Evolutionary conservation across 139 green algal species (phyloP).

Genomic region (Closterium sp.): DNA sequence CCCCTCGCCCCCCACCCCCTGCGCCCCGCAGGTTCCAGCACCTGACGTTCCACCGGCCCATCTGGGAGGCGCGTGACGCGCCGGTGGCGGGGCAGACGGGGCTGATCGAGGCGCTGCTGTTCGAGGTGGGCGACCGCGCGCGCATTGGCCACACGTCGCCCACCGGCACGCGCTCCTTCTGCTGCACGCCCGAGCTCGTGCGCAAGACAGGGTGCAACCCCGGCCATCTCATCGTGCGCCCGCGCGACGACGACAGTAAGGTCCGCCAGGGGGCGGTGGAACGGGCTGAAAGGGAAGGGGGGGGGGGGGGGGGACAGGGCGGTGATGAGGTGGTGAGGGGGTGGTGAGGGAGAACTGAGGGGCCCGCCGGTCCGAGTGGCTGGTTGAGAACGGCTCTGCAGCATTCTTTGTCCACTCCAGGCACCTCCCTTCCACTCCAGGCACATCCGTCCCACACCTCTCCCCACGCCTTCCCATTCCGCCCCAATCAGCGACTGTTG

Average conservation of each 20-base stretch:
- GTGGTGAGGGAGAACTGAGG: too few relatives aligned
- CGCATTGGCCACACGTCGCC: conserved; percentile 55
- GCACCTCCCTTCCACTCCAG: too few relatives aligned
- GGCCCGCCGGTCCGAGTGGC: too few relatives aligned
- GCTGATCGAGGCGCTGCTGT: conserved; percentile 63
- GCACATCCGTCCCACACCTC: too few relatives aligned
- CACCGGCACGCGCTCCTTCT: conserved; percentile 54
- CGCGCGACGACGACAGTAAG: conserved; percentile 20
- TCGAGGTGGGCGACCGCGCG: conserved; percentile 63
- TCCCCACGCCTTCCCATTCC: too few relatives aligned
- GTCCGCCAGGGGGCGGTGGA: not conserved
- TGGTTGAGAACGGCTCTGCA: too few relatives aligned
- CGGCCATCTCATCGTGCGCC: conserved; percentile 61
- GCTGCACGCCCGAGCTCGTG: conserved; percentile 62
- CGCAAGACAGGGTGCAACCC: conserved; percentile 53
- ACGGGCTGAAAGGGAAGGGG: not conserved
- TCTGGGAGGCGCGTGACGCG: conserved; percentile 48
- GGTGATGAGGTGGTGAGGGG: not conserved
- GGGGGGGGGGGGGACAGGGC: too few relatives aligned
- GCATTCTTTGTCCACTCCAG: too few relatives aligned
- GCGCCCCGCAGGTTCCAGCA: conserved; percentile 48
- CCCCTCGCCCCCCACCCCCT: not conserved
- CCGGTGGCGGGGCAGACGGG: conserved; percentile 55
- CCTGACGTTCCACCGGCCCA: conserved; percentile 55
- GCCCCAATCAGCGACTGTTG: too few relatives aligned